phyloP scores from a whole-genome alignment of 306 rosid genomes.

The Abrus pulchellus region DNA sequence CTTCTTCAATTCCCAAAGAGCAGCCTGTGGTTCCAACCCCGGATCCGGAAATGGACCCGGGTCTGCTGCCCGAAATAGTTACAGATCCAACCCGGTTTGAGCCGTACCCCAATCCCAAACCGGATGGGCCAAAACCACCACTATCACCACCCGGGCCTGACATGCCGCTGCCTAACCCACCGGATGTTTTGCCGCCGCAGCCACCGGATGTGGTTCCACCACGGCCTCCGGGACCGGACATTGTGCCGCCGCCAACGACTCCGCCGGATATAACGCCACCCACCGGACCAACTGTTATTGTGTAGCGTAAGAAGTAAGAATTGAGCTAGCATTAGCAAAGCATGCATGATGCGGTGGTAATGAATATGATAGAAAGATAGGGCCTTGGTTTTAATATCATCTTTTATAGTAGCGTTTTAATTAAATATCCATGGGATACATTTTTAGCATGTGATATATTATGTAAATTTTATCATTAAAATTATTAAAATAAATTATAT shows the following conservation, averaged over 20 bases:
- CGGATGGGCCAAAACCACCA: slow-evolving; percentile 60
- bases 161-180: slow-evolving; percentile 53
- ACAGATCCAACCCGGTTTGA: slow-evolving; percentile 47
- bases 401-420: too few species aligned
- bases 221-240: slow-evolving; percentile 60
- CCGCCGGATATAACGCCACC: slow-evolving; percentile 60
- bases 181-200: slow-evolving; percentile 51
- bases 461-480: too few species aligned
- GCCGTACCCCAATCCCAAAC: slow-evolving; percentile 55
- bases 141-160: slow-evolving; percentile 54
- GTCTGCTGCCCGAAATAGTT: slow-evolving; percentile 51
- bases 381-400: too few species aligned
- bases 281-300: slow-evolving; percentile 22
- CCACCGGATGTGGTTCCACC: slow-evolving; percentile 63
- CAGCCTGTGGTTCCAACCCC: slow-evolving; percentile 32
- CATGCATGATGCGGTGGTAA: too few species aligned
- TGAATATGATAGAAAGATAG: too few species aligned
- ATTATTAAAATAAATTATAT: too few species aligned
- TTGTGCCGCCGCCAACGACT: slow-evolving; percentile 56
- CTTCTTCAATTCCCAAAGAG: slow-evolving; percentile 52
- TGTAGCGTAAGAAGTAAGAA: background rate
- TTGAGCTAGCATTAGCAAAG: too few species aligned
- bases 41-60: slow-evolving; percentile 50
- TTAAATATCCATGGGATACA: too few species aligned
- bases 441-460: too few species aligned